Evolutionary conservation across 2,329 filamentous ascomycete species (phyloP).

Genomic region (Keithomyces neogunnii): DNA sequence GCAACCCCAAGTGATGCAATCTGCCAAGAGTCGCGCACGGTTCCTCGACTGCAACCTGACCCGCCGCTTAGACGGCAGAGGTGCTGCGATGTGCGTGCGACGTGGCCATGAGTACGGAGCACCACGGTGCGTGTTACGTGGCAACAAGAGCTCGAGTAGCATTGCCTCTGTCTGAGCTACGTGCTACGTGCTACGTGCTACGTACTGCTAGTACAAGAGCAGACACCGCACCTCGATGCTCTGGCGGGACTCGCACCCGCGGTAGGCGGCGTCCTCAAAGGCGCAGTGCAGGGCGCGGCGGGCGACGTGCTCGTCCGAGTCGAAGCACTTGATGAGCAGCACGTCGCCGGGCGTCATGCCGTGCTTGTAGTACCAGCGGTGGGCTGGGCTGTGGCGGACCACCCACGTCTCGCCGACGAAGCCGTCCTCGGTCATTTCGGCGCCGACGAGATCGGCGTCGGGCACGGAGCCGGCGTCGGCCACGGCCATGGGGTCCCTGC

Average conservation of each 20-base stretch:
- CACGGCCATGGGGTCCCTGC: conserved; percentile 42
- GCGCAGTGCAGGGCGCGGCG: conserved; percentile 44
- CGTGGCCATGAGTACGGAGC: too few relatives aligned
- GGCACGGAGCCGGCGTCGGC: conserved; percentile 41
- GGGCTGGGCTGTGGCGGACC: conserved; percentile 30
- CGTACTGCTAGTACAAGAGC: conserved; percentile 43
- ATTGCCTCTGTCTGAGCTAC: too few relatives aligned
- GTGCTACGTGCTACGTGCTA: too few relatives aligned
- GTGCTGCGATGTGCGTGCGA: too few relatives aligned
- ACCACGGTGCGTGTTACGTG: too few relatives aligned
- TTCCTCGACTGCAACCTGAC: too few relatives aligned
- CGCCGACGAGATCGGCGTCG: conserved; percentile 41
- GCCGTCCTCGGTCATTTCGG: conserved; percentile 40
- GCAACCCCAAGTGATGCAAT: too few relatives aligned
- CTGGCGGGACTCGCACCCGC: conserved; percentile 47
- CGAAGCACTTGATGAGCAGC: conserved; percentile 53
- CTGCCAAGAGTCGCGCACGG: too few relatives aligned
- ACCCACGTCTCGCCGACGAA: conserved; percentile 40
- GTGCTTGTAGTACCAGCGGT: conserved; percentile 46
- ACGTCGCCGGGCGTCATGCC: conserved; percentile 44
- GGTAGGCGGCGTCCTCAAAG: conserved; percentile 42
- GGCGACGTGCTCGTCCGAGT: conserved; percentile 49
- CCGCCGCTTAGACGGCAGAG: too few relatives aligned
- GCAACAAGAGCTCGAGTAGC: too few relatives aligned
- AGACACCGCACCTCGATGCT: conserved; percentile 58